Conservation (phyloP, 306 rosid genomes). For the Cucumis hystrix region DNA sequence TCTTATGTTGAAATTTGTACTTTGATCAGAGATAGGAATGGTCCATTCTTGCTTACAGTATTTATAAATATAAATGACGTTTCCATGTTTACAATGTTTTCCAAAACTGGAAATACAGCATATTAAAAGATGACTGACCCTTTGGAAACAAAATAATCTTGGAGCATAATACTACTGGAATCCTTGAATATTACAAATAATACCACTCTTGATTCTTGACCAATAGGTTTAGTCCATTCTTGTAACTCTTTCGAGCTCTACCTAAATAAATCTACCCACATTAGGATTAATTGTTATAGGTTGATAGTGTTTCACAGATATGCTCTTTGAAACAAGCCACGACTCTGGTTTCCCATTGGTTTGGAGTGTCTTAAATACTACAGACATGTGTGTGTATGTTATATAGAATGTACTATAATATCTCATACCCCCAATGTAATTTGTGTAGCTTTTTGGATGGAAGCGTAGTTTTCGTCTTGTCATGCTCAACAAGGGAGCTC, state of each 20-base stretch:
- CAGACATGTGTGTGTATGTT: neutral
- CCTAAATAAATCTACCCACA: neutral
- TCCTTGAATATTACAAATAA: neutral
- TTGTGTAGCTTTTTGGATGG: constrained; percentile 5
- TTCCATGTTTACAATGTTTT: neutral
- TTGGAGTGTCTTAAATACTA: neutral
- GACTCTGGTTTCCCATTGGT: neutral
- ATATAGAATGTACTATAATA: neutral
- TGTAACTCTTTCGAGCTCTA: neutral
- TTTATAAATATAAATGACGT: neutral
- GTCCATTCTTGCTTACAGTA: neutral
- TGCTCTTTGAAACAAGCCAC: neutral
- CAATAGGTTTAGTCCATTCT: neutral
- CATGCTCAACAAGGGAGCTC: neutral
- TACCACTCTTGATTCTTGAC: neutral
- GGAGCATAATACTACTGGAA: neutral
- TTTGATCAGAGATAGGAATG: neutral
- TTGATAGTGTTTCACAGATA: neutral
- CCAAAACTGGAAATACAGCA: neutral
- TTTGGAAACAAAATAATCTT: too few species aligned
- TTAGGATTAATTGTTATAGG: neutral
- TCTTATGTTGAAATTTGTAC: neutral
- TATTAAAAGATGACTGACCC: neutral
- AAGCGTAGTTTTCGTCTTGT: neutral
- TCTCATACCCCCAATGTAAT: constrained; percentile 9